Base-by-base conservation (phyloP, 2,329 filamentous ascomycete species). In the Madurella mycetomatis region DNA sequence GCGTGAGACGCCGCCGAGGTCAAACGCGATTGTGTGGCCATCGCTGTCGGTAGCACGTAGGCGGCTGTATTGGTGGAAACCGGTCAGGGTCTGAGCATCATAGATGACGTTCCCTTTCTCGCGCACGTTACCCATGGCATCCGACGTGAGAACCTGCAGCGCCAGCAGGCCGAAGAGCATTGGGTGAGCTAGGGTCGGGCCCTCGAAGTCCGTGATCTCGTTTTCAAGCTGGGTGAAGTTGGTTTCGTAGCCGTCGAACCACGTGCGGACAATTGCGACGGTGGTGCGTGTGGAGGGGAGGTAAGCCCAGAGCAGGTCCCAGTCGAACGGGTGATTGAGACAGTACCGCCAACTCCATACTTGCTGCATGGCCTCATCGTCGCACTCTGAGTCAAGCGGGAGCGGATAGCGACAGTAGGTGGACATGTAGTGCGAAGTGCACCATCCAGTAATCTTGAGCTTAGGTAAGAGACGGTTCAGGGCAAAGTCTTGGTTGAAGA, bases 241-340 rank as follows among this genome's bases (percentile, higher is more conserved):
- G 31, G 43, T 40, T 43, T 51, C 41, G 53, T 55, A 55, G 39
- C 44, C 30, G 19, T 55, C 39, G 30, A 51, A 48, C 48, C 53
- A 55, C 11, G 53, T 52, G 13, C 49, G 53, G 40, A 55, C 44
- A 16, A 55, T 48, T 39, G 32, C 53, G 19, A 55, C 25, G 17
- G 53, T 42, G 30, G 53, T 51, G 17, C 39, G 30, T 15, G 53
- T 55, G 13, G 37, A 12, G 9, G 53, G 53, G 41, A 55, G 19
- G 44, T 51, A 52, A 2, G 40, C 53, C 48, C 53, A 55, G n/a
- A 55, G 30, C 48, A 55, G 47, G 53, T 52, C 49, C 53, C 53
- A 52, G 48, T 55, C 44, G 49, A 55, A 55, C n/a, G 53, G 53
- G 39, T 52, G 48, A 48, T 49, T 55, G 42, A 55, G 37, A 31